A percentile compares a stretch with the other conserved stretches of the same genome.
These are phyloP conservation scores for Delphinella strobiligena DNA, from an alignment of 2,329 filamentous ascomycete genomes.

Conservation along the genomic window DNA sequence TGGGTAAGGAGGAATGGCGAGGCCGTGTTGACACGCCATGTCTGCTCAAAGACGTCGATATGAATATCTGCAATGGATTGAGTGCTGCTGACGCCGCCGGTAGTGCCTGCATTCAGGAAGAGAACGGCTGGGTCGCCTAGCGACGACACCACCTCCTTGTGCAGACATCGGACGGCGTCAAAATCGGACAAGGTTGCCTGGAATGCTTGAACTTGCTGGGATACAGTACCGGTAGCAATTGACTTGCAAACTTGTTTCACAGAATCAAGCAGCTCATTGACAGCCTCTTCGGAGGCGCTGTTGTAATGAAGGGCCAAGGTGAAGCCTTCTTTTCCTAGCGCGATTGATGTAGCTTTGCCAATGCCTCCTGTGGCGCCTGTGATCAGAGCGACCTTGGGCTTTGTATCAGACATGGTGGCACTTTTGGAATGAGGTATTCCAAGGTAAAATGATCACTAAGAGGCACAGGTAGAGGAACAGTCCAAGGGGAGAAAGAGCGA, in stretches of 20 bases:
- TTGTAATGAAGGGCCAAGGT: conserved; percentile 34
- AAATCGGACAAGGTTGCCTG: conserved; percentile 15
- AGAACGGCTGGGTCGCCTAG: conserved; percentile 27
- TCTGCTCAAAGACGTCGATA: conserved; percentile 24
- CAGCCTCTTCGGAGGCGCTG: conserved; percentile 19
- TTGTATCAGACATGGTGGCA: neutral
- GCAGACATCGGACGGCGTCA: conserved; percentile 20
- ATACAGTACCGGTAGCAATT: too few relatives aligned
- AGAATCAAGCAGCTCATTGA: conserved; percentile 20
- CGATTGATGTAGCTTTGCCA: conserved; percentile 28
- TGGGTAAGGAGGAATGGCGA: conserved; percentile 25
- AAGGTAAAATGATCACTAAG: too few relatives aligned
- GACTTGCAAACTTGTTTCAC: conserved; percentile 13
- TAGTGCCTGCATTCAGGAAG: conserved; percentile 28
- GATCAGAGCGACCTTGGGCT: conserved; percentile 22
- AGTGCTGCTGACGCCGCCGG: conserved; percentile 15
- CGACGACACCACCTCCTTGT: conserved; percentile 20
- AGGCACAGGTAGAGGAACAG: too few relatives aligned
- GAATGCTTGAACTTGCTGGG: conserved; percentile 14
- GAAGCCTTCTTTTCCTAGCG: conserved; percentile 29
- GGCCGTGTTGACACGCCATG: conserved; percentile 27
- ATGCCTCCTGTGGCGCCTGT: conserved; percentile 35
- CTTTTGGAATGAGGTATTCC: too few relatives aligned
- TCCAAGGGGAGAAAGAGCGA: too few relatives aligned
- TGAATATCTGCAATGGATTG: conserved; percentile 20